Base-by-base conservation (phyloP, 2,329 filamentous ascomycete genomes). In the Stenocarpella maydis region DNA sequence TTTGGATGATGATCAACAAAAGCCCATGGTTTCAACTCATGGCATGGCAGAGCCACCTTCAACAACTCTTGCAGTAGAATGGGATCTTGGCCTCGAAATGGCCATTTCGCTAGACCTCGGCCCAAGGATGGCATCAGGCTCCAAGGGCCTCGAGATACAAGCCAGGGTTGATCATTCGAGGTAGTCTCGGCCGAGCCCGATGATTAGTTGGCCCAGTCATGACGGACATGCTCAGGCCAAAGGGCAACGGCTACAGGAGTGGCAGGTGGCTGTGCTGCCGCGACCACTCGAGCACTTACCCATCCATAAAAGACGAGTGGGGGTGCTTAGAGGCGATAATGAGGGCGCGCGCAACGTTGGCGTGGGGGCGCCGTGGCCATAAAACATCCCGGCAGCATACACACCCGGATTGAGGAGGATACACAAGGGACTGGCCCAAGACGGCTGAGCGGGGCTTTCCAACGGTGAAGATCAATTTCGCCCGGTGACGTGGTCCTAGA, bases 1-100 rank as follows among this genome's bases (percentile, higher is more conserved):
- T 73, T 74, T 34, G 65, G 64, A 12, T 72, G 69, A 72, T 37
- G 34, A 37, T 15, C 28, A 9, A 45, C 12, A 21, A 17, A 45
- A 54, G 53, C 26, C 19, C 28, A 49, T 10, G 34, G 24, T 67
- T 19, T 45, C 26, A 47, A 67, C 41, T 45, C 39, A 31, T 45
- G 63, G 52, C 34, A 37, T 4, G 19, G 24, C 24, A 26, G 50
- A 47, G 26, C 28, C 21, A n/a, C 4, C 52, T 58, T 65, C 64
- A 55, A 61, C 58, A 47, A 34, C 19, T 34, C 26, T 28, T 14
- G 6, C 17, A n/a, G 34, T 19, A 21, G 3, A 28, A 8, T 19
- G 19, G 26, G 34, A 31, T 47, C 12, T n/a, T 47, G 41, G 6
- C 31, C 41, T 45, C 24, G 26, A 47, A 7, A 19, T 19, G 10